These are phyloP conservation scores for Hericium rajendrae DNA, from an alignment of 768 basidiomycete species.

Conservation along the genomic window DNA sequence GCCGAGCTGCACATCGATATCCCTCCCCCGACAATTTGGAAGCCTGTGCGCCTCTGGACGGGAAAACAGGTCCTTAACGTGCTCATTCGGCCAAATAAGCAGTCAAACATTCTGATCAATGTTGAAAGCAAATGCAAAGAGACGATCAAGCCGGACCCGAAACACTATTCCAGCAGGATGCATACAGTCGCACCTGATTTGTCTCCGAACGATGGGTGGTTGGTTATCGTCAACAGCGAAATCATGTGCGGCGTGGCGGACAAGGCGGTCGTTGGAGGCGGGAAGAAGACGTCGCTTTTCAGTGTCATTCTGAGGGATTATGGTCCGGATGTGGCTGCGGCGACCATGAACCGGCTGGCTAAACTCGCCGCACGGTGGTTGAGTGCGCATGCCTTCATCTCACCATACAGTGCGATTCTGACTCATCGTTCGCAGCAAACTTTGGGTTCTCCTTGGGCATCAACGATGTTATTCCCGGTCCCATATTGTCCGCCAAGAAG, in stretches of 20 bases:
- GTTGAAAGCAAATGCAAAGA: slow-evolving; percentile 95
- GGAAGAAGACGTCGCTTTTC: slow-evolving; percentile 99
- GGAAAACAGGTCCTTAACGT: slow-evolving; percentile 98
- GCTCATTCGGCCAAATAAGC: slow-evolving; percentile 87
- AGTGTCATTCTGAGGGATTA: slow-evolving; percentile 97
- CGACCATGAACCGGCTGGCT: slow-evolving; percentile 92
- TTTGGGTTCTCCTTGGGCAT: slow-evolving; percentile 97
- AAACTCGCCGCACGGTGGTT: slow-evolving; percentile 93
- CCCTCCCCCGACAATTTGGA: slow-evolving; percentile 90
- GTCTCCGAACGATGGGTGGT: slow-evolving; percentile 95
- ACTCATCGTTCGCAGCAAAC: slow-evolving; percentile 52
- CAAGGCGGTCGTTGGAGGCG: slow-evolving; percentile 93
- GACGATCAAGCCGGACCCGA: slow-evolving; percentile 60
- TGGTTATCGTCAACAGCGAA: slow-evolving; percentile 94
- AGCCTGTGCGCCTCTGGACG: slow-evolving; percentile 90
- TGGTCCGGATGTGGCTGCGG: slow-evolving; percentile 87
- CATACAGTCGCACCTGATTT: slow-evolving; percentile 67
- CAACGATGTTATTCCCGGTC: slow-evolving; percentile 96
- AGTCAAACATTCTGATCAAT: slow-evolving; percentile 82
- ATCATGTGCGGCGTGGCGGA: slow-evolving; percentile 99
- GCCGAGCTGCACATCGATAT: slow-evolving; percentile 90
- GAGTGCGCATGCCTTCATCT: slow-evolving; percentile 33
- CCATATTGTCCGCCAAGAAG: slow-evolving; percentile 67
- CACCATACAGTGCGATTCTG: slow-evolving; percentile 1
- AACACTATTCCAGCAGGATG: slow-evolving; percentile 49